These are phyloP conservation scores for Suillus ampliporus DNA, from an alignment of 768 basidiomycete genomes.

Conservation along the genomic window DNA sequence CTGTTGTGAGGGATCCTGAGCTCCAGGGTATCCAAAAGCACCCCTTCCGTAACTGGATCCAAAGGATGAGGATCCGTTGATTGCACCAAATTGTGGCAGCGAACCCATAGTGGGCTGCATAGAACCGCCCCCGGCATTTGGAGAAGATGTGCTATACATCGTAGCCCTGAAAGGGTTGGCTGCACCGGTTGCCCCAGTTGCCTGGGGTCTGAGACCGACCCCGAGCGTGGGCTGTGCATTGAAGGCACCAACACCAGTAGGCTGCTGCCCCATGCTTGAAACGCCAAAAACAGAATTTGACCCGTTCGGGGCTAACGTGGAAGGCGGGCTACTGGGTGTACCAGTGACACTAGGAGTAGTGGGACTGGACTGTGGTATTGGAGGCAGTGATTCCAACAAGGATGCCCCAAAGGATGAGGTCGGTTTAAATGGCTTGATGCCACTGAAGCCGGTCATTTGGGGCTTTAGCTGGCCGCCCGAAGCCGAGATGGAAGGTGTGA, in stretches of 20 bases:
- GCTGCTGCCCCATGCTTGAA: slow-evolving; percentile 22
- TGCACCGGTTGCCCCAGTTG: slow-evolving; percentile 55
- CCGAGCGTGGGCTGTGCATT: slow-evolving; percentile 48
- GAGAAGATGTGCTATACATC: slow-evolving; percentile 48
- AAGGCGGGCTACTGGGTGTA: slow-evolving; percentile 17
- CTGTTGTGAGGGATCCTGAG: slow-evolving; percentile 26
- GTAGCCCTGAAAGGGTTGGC: slow-evolving; percentile 74
- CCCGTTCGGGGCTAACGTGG: slow-evolving; percentile 31
- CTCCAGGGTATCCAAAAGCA: slow-evolving; percentile 27
- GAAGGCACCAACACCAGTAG: slow-evolving; percentile 32
- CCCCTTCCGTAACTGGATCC: slow-evolving; percentile 24
- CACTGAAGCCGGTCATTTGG: slow-evolving; percentile 58
- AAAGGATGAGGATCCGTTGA: slow-evolving; percentile 20
- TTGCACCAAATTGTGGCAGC: slow-evolving; percentile 30
- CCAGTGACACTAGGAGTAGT: slow-evolving; percentile 47
- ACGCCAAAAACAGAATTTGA: slow-evolving; percentile 15
- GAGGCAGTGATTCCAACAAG: slow-evolving; percentile 73
- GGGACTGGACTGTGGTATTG: slow-evolving; percentile 66
- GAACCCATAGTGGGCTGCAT: slow-evolving; percentile 29
- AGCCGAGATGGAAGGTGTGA: slow-evolving; percentile 37
- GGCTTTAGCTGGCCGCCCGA: slow-evolving; percentile 38
- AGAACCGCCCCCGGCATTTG: slow-evolving; percentile 11
- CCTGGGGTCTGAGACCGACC: slow-evolving; percentile 59
- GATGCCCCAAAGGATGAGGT: slow-evolving; percentile 80
- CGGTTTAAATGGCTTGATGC: slow-evolving; percentile 84